phyloP scores from a whole-genome alignment of 352 stramenopile genomes.

The Globisporangium carolinianum region DNA sequence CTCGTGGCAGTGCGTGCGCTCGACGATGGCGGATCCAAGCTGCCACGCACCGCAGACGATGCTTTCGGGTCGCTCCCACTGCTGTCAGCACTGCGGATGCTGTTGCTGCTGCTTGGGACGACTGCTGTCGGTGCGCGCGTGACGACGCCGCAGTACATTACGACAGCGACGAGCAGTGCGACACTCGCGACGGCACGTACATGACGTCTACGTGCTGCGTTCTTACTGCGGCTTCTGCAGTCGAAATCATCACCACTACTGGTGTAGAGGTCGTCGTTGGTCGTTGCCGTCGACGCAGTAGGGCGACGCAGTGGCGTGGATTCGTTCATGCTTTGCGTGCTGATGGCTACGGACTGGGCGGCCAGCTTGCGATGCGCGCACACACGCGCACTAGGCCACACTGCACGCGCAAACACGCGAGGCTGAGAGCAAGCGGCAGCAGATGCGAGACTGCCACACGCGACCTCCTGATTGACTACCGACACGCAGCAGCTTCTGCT shows the following conservation, averaged over 20 bases:
- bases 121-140: neutral
- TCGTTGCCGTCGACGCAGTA: slow-evolving; percentile 7
- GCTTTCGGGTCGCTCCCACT: slow-evolving; percentile 4
- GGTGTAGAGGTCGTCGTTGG: slow-evolving; percentile 1
- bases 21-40: neutral
- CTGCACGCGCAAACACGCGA: no score
- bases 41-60: neutral
- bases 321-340: slow-evolving; percentile 24
- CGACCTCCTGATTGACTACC: no score
- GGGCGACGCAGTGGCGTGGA: slow-evolving; percentile 34
- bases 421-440: no score
- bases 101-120: neutral
- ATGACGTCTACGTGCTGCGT: slow-evolving; percentile 7
- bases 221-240: slow-evolving; percentile 4
- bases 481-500: no score
- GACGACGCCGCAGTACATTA: slow-evolving; percentile 12
- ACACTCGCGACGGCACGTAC: slow-evolving; percentile 17
- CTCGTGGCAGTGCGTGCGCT: neutral
- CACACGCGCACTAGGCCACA: no score
- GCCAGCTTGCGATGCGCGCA: no score
- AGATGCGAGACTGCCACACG: no score
- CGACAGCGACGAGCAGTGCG: slow-evolving; percentile 11
- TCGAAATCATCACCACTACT: neutral
- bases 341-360: no score
- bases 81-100: slow-evolving; percentile 5